Conservation (phyloP, 1,139 yeast species). For the Wickerhamomyces sp. region DNA sequence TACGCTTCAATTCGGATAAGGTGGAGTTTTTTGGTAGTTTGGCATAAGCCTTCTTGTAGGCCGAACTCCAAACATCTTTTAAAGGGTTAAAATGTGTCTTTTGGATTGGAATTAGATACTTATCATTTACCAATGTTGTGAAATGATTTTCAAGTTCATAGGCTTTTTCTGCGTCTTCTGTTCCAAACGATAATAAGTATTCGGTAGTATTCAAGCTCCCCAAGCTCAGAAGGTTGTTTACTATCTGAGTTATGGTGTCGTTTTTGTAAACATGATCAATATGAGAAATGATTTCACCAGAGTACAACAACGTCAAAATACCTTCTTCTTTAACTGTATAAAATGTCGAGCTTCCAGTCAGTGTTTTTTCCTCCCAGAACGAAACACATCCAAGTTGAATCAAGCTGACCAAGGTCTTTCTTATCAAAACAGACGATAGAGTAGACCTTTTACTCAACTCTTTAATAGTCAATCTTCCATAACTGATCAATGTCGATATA, state of each 20-base stretch:
- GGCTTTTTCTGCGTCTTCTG: constrained; percentile 26
- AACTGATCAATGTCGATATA: constrained; percentile 49
- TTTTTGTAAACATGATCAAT: constrained; percentile 40
- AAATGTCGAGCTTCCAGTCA: constrained; percentile 33
- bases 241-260: constrained; percentile 51
- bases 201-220: constrained; percentile 64
- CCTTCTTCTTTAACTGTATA: constrained; percentile 68
- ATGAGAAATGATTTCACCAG: constrained; percentile 68
- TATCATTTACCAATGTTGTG: constrained; percentile 45
- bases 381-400: constrained; percentile 62
- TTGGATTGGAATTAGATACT: constrained; percentile 53
- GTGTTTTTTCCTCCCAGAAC: constrained; percentile 42
- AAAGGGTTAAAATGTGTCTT: constrained; percentile 37
- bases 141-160: constrained; percentile 31
- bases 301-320: constrained; percentile 56
- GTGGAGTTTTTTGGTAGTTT: constrained; percentile 48
- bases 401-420: constrained; percentile 56
- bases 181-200: constrained; percentile 39
- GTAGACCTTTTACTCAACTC: constrained; percentile 41
- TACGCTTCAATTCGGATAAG: constrained; percentile 57
- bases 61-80: constrained; percentile 51
- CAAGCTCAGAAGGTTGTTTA: constrained; percentile 63
- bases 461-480: constrained; percentile 50
- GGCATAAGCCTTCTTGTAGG: constrained; percentile 47
- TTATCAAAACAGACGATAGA: constrained; percentile 41